Base-by-base conservation (phyloP, 2,329 filamentous ascomycete species). In the Boeremia lycopersici region DNA sequence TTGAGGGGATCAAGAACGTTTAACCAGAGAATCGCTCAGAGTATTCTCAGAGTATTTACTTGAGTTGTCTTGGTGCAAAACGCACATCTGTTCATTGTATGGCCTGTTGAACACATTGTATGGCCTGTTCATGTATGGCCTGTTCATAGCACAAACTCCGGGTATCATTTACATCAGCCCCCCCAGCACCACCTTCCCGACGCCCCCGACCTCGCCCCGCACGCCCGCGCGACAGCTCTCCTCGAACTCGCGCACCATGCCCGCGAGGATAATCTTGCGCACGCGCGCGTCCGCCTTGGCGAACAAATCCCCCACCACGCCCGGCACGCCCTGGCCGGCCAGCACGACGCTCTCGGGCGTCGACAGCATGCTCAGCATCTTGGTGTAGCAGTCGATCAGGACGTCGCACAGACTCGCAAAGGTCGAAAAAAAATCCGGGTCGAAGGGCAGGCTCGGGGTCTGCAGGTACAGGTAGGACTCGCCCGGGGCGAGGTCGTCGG, bases 381-480 rank as follows among this genome's bases (percentile, higher is more conserved):
- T 86, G 31, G 87, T 86, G 77, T 99, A 99, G 69, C 88, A 91
- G 74, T 98, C 95, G 66, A 97, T 96, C 57, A 99, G 79, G 3
- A 96, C 91, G 71, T 99, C 95, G 78, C 95, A 98, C 6, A 99
- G 82, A 11, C 95, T 97, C 12, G 92, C 89, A 77, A 98, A 98
- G 0, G 93, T 97, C 78, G 96, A 92, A 74, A 93, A 95, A 69
- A 96, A 99, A 76, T 99, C 95, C 0, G 95, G 95, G 61, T 98
- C 93, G 70, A 99, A 99, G 0, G 95, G 95, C 42, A 99, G 78
- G 13, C 87, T 89, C 0, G 95, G 95, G n/a, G 93, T 98, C 17
- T 97, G 82, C 1, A 99, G 82, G 72, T 93, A 88, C 0, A 87
- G 86, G 74, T 97, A 99, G 68, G 96, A 91, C 70, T 96, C 92